Percentiles rank a stretch among this genome's conserved stretches.
Conservation (phyloP, 169 alveolate species). For the Eimeria maxima region DNA sequence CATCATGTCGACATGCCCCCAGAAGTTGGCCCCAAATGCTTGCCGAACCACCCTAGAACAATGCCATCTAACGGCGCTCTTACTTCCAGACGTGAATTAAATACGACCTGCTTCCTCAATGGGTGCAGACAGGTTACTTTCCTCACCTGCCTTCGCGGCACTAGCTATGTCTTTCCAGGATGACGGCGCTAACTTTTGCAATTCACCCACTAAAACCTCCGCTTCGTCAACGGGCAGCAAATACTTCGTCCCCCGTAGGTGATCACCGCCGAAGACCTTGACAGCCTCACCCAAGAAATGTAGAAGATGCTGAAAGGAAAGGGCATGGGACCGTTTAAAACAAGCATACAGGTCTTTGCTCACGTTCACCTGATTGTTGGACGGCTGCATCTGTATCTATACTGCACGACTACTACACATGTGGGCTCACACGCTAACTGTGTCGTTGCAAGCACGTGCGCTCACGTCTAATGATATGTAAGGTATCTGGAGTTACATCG, state of each 20-base stretch:
- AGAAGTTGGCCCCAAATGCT: neutral
- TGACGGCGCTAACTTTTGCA: constrained; percentile 25
- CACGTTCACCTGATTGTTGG: too few species aligned
- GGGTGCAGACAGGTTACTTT: neutral
- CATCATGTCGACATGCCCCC: neutral
- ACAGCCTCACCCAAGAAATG: constrained; percentile 45
- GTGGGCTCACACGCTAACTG: neutral
- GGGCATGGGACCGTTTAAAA: neutral
- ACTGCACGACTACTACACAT: too few species aligned
- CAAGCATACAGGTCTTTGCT: neutral
- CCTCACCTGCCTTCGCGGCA: constrained; percentile 58
- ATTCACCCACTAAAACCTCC: constrained; percentile 17
- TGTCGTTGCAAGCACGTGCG: neutral
- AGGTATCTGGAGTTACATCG: neutral
- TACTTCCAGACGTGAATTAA: neutral
- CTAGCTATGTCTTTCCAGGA: neutral
- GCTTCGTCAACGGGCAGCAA: constrained; percentile 40
- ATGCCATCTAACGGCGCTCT: neutral
- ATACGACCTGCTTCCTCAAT: neutral
- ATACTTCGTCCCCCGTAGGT: neutral
- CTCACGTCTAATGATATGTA: neutral
- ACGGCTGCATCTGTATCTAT: too few species aligned
- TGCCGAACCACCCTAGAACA: neutral
- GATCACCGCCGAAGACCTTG: constrained; percentile 49
- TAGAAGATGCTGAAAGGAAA: constrained; percentile 29